Base-by-base conservation (phyloP, 139 green algal species). In the Coelastrella sp. region DNA sequence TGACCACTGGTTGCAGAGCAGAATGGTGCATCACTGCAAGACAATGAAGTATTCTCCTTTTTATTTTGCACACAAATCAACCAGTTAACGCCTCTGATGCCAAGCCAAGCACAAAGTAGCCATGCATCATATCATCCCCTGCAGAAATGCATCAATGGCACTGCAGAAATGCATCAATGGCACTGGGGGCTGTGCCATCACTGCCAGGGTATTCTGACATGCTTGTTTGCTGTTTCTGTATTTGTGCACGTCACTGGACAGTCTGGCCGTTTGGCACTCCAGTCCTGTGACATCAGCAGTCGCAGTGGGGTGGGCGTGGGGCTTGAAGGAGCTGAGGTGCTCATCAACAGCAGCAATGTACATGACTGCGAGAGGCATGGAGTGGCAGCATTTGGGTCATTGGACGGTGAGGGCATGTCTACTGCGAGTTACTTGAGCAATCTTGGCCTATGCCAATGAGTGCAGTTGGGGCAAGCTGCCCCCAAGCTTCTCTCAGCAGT, bases 291-390 rank as follows among this genome's bases (percentile, higher is more conserved):
- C 60, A 57, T 90, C 58, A 90, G 75, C 75, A 85, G 75, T 59
- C n/a, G 24, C 14, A 85, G 74, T 57, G 86, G 86, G 11, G 61
- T 78, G 12, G 86, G 86, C 8, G 86, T 85, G 27, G 73, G 74
- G 12, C 74, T 85, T 19, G 68, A 90, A 61, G 86, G 86, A 6
- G 86, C 74, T 22, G 15, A 15, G 74, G 19, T 90, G 60, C 66
- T 75, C 24, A 12, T 90, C 24, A 8, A 84, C 6, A 35, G n/a
- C 86, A 85, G 73, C 25, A 24, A 9, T 17, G 14, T 90, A 8
- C 86, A 90, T 14, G 74, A 90, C 86, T 90, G 86, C 59, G 60
- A 25, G 0, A 56, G 60, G 1, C 86, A 90, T 82, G 86, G 86
- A 8, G 86, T 90, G 14, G 86, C 86, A 35, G 86, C 74, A 7